Evolutionary conservation across 2,329 filamentous ascomycete species (phyloP), one percentile per base, ranked within the genome.

Genomic region (Monilinia polystroma): DNA sequence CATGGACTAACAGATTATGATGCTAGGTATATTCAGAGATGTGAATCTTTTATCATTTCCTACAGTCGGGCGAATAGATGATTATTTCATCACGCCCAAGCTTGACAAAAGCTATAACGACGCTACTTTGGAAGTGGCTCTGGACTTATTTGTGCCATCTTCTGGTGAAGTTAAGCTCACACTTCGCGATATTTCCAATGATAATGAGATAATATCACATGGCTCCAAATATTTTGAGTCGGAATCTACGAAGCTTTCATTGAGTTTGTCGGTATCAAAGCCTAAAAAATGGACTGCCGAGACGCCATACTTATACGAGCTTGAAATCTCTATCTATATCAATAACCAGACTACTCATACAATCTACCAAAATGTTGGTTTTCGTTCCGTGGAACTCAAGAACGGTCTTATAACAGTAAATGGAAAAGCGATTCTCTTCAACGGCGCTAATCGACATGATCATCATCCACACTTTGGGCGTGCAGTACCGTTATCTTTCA

Each of bases 241-340:
- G 18, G 29, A 53, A 8, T n/a, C 32, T 10, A 41, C 45, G 18
- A 66, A 67, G 26, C 49, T 68, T 20, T n/a, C 63, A 29, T 14
- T 65, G 35, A 59, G 29, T 20, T 29, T 70, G 16, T 32, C 47
- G 3, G 78, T 90, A 26, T 60, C 78, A 2, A 77, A 83, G n/a
- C 87, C 87, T 0, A 74, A 79, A n/a, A 86, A 89, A 69, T 90
- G 88, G 88, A 89, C 87, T 0, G 88, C 88, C 1, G 88, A 91
- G 74, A 85, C 83, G 0, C 88, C 88, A 0, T 79, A 85, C 59
- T 80, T 90, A 0, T 90, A 90, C 72, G 77, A 80, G 1, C 76
- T 88, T 1, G 77, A 81, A 10, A 77, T 87, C 2, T 76, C 79
- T 0, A 74, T 83, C 4, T 23, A 35, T 18, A 11, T 73, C 78